These are phyloP conservation scores for Pleurotus sapidus DNA, from an alignment of 768 basidiomycete genomes.

Conservation along the genomic window DNA sequence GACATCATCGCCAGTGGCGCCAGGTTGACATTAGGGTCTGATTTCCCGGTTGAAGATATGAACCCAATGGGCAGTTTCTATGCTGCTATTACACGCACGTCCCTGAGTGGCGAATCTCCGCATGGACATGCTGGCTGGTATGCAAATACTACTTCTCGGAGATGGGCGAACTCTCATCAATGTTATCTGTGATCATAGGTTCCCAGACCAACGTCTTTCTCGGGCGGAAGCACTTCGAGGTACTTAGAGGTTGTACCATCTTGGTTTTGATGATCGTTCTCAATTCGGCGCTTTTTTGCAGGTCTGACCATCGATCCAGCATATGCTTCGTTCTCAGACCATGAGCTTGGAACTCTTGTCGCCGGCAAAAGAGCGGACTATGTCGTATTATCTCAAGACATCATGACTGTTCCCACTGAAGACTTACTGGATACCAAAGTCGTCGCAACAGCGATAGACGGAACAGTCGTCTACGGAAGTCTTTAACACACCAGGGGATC, in stretches of 20 bases:
- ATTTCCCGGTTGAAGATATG: slow-evolving; percentile 86
- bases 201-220: slow-evolving; percentile 75
- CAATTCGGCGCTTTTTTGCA: slow-evolving; percentile 20
- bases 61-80: slow-evolving; percentile 86
- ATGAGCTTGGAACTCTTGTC: slow-evolving; percentile 70
- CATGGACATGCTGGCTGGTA: slow-evolving; percentile 85
- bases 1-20: slow-evolving; percentile 63
- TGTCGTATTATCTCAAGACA: slow-evolving; percentile 79
- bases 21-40: slow-evolving; percentile 78
- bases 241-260: slow-evolving; percentile 15
- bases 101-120: slow-evolving; percentile 69
- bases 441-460: slow-evolving; percentile 77
- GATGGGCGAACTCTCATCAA: not conserved
- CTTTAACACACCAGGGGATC: slow-evolving; percentile 15
- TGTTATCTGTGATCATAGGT: slow-evolving; percentile 44
- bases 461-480: slow-evolving; percentile 41
- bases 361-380: slow-evolving; percentile 83
- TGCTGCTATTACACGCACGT: slow-evolving; percentile 80
- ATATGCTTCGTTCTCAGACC: slow-evolving; percentile 81
- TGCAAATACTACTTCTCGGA: slow-evolving; percentile 16
- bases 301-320: slow-evolving; percentile 89
- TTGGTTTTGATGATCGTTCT: not conserved
- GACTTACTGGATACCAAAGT: slow-evolving; percentile 70
- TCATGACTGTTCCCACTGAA: slow-evolving; percentile 60
- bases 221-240: slow-evolving; percentile 77